Conservation (phyloP, 306 rosid genomes). For the Malus sylvestris region DNA sequence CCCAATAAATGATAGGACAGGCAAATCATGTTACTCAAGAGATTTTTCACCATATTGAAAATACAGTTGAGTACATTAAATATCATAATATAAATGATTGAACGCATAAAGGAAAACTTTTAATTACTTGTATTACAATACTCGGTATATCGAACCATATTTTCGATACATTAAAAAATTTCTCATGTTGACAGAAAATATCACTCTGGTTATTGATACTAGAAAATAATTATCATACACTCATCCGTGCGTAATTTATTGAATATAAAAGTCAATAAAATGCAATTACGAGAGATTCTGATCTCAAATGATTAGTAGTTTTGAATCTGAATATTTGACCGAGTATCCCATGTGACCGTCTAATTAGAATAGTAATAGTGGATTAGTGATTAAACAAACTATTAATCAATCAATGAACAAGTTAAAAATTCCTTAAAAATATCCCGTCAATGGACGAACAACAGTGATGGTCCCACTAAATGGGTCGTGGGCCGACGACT, state of each 20-base stretch:
- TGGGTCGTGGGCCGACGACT: not conserved
- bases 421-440: too few relatives aligned
- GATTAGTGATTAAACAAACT: not conserved
- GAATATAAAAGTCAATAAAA: not conserved
- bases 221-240: not conserved
- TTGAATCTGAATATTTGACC: not conserved
- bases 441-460: too few relatives aligned
- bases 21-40: not conserved
- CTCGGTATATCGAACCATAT: too few relatives aligned
- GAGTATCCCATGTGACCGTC: not conserved
- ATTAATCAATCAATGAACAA: not conserved
- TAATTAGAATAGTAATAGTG: not conserved
- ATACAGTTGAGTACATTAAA: too few relatives aligned
- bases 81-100: too few relatives aligned
- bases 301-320: not conserved
- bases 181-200: too few relatives aligned
- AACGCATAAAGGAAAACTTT: too few relatives aligned
- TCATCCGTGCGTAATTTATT: too few relatives aligned
- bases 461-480: too few relatives aligned
- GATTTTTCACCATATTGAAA: too few relatives aligned
- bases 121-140: too few relatives aligned
- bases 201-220: too few relatives aligned
- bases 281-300: not conserved
- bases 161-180: rapidly evolving
- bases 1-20: not conserved